Conservation (phyloP, 1,284 basidiomycete species). For the Mrakiaceae sp. region DNA sequence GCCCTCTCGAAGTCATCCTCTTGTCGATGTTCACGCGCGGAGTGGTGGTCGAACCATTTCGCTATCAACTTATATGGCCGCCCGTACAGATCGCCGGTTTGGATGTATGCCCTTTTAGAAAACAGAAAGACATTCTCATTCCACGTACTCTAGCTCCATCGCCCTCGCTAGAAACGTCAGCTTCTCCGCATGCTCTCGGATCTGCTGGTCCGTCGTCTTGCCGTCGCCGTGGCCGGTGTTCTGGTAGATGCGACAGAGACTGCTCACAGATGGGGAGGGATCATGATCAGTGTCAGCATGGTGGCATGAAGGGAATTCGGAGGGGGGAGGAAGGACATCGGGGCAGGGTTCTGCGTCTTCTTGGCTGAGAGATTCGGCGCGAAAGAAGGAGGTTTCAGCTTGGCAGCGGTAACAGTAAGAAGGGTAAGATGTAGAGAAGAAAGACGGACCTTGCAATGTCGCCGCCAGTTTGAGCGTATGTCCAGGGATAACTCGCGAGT, state of each 20-base stretch:
- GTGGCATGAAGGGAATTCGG: background rate
- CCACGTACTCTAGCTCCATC: background rate
- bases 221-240: constrained; percentile 16
- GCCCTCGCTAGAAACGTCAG: constrained; percentile 9
- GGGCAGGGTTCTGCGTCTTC: background rate
- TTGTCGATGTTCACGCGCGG: too few species aligned
- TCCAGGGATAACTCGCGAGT: constrained; percentile 15
- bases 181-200: constrained; percentile 8
- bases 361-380: background rate
- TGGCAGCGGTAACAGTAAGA: too few species aligned
- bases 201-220: constrained; percentile 8
- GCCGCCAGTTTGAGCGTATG: constrained; percentile 14
- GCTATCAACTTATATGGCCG: too few species aligned
- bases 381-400: background rate
- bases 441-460: constrained; percentile 6
- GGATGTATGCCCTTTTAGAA: too few species aligned
- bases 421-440: background rate
- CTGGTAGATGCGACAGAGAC: constrained; percentile 3
- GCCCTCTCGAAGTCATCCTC: too few species aligned
- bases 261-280: background rate
- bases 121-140: background rate
- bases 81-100: too few species aligned
- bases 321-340: background rate
- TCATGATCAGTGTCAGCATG: background rate
- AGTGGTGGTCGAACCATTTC: too few species aligned